Percentiles rank a stretch among this genome's conserved stretches.
Conservation (phyloP, 495 filamentous ascomycete species). For the Aspergillus homomorphus region DNA sequence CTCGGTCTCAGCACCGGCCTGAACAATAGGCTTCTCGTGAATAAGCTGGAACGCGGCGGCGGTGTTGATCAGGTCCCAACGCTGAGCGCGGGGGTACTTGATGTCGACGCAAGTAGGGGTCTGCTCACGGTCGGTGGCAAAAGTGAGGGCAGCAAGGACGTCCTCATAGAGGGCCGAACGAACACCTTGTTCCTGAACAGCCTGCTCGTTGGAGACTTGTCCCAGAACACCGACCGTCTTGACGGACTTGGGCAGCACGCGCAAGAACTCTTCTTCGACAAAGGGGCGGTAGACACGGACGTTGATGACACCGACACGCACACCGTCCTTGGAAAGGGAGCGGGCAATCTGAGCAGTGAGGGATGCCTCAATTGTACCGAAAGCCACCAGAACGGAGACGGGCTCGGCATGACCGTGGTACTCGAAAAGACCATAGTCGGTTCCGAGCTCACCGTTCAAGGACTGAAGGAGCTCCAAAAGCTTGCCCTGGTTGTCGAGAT, state of each 20-base stretch:
- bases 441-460: constrained; percentile 91
- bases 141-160: constrained; percentile 78
- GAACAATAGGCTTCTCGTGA: constrained; percentile 53
- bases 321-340: constrained; percentile 65
- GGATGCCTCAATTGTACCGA: constrained; percentile 86
- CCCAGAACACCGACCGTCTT: constrained; percentile 68
- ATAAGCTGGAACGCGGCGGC: constrained; percentile 64
- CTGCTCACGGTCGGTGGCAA: constrained; percentile 61
- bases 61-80: constrained; percentile 78
- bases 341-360: constrained; percentile 78
- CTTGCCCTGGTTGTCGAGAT: constrained; percentile 70
- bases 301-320: constrained; percentile 79
- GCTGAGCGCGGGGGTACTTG: constrained; percentile 80
- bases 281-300: constrained; percentile 94
- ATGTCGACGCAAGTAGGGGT: constrained; percentile 67
- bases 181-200: constrained; percentile 62
- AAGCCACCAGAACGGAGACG: constrained; percentile 79
- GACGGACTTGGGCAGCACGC: constrained; percentile 69
- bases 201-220: constrained; percentile 55
- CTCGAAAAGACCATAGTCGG: constrained; percentile 87
- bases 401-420: constrained; percentile 82
- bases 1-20: constrained; percentile 29
- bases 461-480: constrained; percentile 68
- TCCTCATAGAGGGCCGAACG: constrained; percentile 86
- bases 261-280: constrained; percentile 87